Percentiles rank a stretch among this genome's conserved stretches.
Conservation (phyloP, 2,329 filamentous ascomycete genomes). For the Hymenoscyphus linearis region DNA sequence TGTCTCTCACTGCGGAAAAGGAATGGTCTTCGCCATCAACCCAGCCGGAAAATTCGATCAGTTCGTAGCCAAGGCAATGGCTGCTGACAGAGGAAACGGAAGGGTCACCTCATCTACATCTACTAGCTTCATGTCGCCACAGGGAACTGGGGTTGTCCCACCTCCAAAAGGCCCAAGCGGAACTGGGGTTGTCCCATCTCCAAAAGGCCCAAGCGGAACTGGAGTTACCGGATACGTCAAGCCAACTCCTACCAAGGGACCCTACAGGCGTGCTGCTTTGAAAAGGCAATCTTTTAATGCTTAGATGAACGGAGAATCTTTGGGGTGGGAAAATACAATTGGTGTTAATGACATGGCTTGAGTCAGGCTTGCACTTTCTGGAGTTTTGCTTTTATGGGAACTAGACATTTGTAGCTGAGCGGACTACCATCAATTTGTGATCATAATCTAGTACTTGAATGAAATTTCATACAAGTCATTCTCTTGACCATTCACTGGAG, state of each 20-base stretch:
- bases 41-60: constrained; percentile 20
- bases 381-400: not conserved
- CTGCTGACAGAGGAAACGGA: not conserved
- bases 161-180: not conserved
- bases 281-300: not conserved
- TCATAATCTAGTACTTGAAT: not conserved
- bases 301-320: not conserved
- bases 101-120: not conserved
- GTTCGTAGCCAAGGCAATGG: constrained; percentile 13
- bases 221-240: not conserved
- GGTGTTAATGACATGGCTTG: not conserved
- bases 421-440: not conserved
- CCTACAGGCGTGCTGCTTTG: not conserved
- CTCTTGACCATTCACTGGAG: not conserved
- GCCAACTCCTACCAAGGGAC: not conserved
- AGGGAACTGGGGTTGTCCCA: not conserved
- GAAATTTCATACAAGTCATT: not conserved
- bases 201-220: not conserved
- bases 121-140: not conserved
- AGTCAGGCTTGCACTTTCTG: not conserved
- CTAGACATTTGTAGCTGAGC: not conserved
- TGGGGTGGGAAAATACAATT: not conserved
- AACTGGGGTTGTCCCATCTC: not conserved
- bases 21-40: constrained; percentile 30
- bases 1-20: constrained; percentile 22